These are phyloP conservation scores for Nemophila menziesii DNA, from an alignment of 257 asterid species.

Conservation along the genomic window DNA sequence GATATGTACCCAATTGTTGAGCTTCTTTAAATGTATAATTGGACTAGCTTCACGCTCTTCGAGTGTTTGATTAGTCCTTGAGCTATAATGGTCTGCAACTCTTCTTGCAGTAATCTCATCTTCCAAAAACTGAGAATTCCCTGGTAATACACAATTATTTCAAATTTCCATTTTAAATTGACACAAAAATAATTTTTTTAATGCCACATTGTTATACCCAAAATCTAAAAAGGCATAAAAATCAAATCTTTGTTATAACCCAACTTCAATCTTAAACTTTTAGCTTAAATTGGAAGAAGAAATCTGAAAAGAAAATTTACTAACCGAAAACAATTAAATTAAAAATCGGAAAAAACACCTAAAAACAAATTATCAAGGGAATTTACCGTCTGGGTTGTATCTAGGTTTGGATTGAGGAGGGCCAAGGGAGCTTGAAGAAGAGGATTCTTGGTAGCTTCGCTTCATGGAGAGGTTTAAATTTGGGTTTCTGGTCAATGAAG, in stretches of 20 bases:
- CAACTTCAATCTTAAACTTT: too few species aligned
- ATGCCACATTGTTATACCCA: too few species aligned
- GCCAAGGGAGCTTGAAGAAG: slow-evolving; percentile 55
- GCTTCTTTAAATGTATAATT: slow-evolving; percentile 89
- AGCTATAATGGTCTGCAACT: slow-evolving; percentile 96
- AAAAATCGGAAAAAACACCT: too few species aligned
- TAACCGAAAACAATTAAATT: too few species aligned
- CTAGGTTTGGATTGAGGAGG: slow-evolving; percentile 78
- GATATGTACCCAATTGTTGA: slow-evolving; percentile 75
- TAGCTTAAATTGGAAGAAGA: too few species aligned
- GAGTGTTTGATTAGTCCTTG: slow-evolving; percentile 88
- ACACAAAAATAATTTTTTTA: too few species aligned
- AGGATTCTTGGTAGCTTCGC: slow-evolving; percentile 62
- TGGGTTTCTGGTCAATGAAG: too few species aligned
- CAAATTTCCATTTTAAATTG: too few species aligned
- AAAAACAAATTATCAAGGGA: background rate
- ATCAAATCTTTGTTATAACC: slow-evolving; percentile 6
- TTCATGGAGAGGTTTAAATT: too few species aligned
- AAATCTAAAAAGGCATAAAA: slow-evolving; percentile 5
- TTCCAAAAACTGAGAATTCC: slow-evolving; percentile 47
- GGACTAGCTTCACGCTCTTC: slow-evolving; percentile 98
- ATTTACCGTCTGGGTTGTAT: slow-evolving; percentile 56
- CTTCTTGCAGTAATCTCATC: slow-evolving; percentile 73
- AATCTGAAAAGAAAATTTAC: too few species aligned
- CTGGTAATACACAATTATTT: too few species aligned